Evolutionary conservation across 2,329 filamentous ascomycete genomes (phyloP).

Genomic region (Colletotrichum spinosum): DNA sequence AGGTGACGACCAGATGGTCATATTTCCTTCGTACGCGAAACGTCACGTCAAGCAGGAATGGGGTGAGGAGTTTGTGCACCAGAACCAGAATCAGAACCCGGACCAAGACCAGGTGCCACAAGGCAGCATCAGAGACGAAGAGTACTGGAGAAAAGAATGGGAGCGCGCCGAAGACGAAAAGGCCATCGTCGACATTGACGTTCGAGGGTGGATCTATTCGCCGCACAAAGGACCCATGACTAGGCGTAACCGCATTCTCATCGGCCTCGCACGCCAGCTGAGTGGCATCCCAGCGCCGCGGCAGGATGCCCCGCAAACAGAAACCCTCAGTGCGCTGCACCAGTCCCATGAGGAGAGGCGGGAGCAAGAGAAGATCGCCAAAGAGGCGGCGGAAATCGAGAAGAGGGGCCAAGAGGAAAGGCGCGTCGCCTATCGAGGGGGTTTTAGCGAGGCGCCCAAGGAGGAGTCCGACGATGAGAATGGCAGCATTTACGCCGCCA

Average conservation of each 20-base stretch:
- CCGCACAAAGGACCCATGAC: slow-evolving; percentile 88
- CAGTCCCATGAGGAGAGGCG: slow-evolving; percentile 61
- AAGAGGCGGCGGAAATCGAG: slow-evolving; percentile 82
- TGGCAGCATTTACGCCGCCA: slow-evolving; percentile 45
- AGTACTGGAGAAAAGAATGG: slow-evolving; percentile 85
- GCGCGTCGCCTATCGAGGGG: slow-evolving; percentile 75
- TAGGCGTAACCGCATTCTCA: slow-evolving; percentile 85
- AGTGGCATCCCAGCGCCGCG: slow-evolving; percentile 84
- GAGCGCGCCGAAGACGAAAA: slow-evolving; percentile 83
- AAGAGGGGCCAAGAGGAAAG: slow-evolving; percentile 78
- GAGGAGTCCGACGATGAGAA: slow-evolving; percentile 55
- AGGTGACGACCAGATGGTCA: slow-evolving; percentile 90
- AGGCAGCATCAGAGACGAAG: slow-evolving; percentile 67
- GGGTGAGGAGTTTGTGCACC: slow-evolving; percentile 44
- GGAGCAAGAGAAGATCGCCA: slow-evolving; percentile 75
- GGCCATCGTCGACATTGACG: slow-evolving; percentile 92
- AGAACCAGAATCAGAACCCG: slow-evolving; percentile 49
- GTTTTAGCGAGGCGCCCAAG: slow-evolving; percentile 76
- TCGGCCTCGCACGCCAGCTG: slow-evolving; percentile 87
- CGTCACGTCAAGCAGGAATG: slow-evolving; percentile 69
- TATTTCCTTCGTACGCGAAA: slow-evolving; percentile 95
- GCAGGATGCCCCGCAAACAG: slow-evolving; percentile 42
- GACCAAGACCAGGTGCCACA: slow-evolving; percentile 48
- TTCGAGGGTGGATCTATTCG: slow-evolving; percentile 94
- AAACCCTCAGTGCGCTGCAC: slow-evolving; percentile 43